Evolutionary conservation across 345 rosid genomes (phyloP), one percentile per base, ranked within the genome.

Genomic region (Gossypium turneri): DNA sequence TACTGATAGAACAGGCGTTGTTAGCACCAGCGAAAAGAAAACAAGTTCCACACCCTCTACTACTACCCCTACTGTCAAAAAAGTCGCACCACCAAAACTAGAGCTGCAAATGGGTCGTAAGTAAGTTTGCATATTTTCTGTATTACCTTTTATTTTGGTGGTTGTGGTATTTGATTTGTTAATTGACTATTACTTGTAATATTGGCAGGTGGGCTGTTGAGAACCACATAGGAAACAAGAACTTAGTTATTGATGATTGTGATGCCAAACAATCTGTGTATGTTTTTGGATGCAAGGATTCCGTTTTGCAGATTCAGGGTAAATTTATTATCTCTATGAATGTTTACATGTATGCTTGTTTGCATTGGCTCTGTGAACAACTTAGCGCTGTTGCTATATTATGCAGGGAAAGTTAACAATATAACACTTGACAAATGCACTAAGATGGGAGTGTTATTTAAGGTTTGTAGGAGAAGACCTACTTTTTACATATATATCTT

Each of bases 71-170:
- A 34, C 41, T 34, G 7, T 34, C 41, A 34, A 34, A 34, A 95
- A 88, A 86, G 78, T 83, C 48, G 97, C 91, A 73, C 98, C 98
- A 67, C 97, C 99, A 12, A 93, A 90, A 71, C 69, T 96, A 63
- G 98, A 96, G 91, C 94, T 96, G 84, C 97, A 93, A 82, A 88
- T 92, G 97, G 97, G 99, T 82, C 94, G 99, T 25, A 96, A 96
- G 98, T 96, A 74, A 78, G 97, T 87, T 22, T 66, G 44, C 43
- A 0, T 56, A 47, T 67, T 65, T 17, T 15, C 53, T 72, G 0
- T n/a, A 38, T 70, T 55, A 47, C 63, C 52, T 72, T 44, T 57
- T 43, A 53, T 45, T 48, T 77, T 58, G 76, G 72, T 20, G 68
- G 53, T 51, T 78, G 55, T 71, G 27, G 55, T 63, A 63, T 55